Evolutionary conservation across 257 asterid genomes (phyloP).

Genomic region (Plectranthus barbatus): DNA sequence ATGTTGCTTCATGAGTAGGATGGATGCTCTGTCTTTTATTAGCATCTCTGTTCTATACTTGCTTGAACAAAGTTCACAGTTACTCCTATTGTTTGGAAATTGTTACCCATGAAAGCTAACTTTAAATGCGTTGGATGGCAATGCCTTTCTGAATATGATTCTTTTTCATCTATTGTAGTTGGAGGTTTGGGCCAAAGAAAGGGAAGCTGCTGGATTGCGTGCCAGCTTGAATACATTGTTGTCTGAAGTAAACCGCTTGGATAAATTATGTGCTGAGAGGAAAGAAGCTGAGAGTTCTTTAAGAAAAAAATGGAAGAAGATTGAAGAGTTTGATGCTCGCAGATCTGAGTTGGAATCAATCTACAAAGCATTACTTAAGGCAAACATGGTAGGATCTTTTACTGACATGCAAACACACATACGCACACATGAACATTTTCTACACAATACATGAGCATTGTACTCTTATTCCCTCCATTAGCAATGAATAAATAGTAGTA

Average conservation of each 20-base stretch:
- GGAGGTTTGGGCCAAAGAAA: conserved; percentile 97
- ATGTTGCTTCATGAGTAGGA: background rate
- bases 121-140: background rate
- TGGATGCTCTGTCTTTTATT: background rate
- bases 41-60: background rate
- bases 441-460: background rate
- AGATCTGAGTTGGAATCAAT: conserved; percentile 89
- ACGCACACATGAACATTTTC: background rate
- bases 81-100: background rate
- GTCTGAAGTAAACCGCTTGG: conserved; percentile 86
- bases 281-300: conserved; percentile 96
- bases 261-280: conserved; percentile 87
- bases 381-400: conserved; percentile 60
- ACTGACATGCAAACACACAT: background rate
- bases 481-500: background rate
- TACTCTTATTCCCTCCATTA: background rate
- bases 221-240: conserved; percentile 74
- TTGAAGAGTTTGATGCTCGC: conserved; percentile 96
- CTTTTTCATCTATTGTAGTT: conserved; percentile 39
- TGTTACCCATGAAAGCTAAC: background rate
- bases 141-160: conserved; percentile 9
- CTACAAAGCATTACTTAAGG: conserved; percentile 74
- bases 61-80: background rate
- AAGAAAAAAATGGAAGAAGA: conserved; percentile 95
- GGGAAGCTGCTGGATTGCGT: conserved; percentile 88